Evolutionary conservation across 2,329 filamentous ascomycete genomes (phyloP).

Genomic region (Alternaria burnsii): DNA sequence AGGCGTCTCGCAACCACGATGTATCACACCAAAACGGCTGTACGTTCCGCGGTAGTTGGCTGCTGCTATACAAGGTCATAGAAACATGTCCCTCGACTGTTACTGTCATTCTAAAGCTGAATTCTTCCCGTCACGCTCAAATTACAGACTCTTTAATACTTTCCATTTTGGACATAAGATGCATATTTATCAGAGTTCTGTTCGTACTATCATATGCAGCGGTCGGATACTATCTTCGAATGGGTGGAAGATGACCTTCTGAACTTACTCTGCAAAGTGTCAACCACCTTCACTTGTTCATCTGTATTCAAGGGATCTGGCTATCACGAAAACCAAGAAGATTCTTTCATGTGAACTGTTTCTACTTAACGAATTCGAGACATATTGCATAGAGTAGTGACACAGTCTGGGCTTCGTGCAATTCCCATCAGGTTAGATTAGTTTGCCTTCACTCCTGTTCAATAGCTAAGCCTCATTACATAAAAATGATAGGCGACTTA

Average conservation of each 20-base stretch:
- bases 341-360: too few species aligned
- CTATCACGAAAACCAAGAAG: too few species aligned
- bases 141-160: not conserved
- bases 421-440: too few species aligned
- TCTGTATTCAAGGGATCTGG: too few species aligned
- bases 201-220: not conserved
- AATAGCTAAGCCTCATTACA: too few species aligned
- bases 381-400: too few species aligned
- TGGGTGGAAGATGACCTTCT: not conserved
- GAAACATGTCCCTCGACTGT: conserved; percentile 21
- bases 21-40: conserved; percentile 22
- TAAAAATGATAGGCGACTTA: too few species aligned
- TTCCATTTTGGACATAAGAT: not conserved
- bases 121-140: not conserved
- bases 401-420: too few species aligned
- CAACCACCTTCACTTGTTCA: too few species aligned
- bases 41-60: conserved; percentile 28
- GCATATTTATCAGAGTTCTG: not conserved
- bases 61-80: conserved; percentile 25
- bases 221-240: not conserved
- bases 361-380: too few species aligned
- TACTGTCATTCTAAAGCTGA: not conserved
- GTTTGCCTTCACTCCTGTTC: too few species aligned
- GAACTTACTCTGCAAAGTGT: not conserved
- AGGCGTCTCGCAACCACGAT: conserved; percentile 13